Evolutionary conservation across 768 basidiomycete species (phyloP), one percentile per base, ranked within the genome.

Genomic region (Pisolithus tinctorius): DNA sequence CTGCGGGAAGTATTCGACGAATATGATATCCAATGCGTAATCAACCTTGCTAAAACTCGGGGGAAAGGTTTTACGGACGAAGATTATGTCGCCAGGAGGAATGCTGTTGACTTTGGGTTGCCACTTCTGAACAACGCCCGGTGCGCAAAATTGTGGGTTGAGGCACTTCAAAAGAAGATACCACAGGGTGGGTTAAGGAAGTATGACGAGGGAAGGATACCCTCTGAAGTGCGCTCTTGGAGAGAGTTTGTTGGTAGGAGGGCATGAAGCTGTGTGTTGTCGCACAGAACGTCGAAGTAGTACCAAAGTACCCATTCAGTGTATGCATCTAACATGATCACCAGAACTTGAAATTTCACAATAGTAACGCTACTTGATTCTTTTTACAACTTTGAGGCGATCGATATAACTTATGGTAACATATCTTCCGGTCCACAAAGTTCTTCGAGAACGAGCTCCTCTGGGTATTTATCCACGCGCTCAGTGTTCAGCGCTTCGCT

Each of bases 11-110:
- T 95, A 11, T 94, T 91, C 55, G 89, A 92, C 66, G 88, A 95
- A 68, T 87, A 86, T 67, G 90, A 97, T 58, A 95, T 99, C 59
- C 87, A 93, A 62, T 86, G 83, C 44, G 96, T 99, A 40, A 83
- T 98, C 70, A 97, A 98, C 72, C 78, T 99, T 47, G 86, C 95
- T 10, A 82, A 84, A 61, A 71, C 80, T 49, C 84, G 93, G 6
- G 94, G 86, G 31, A 73, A 71, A 39, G 81, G 83, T 59, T 81
- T 84, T 11, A 75, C 82, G 11, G 96, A 98, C 64, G 91, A 97
- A 64, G 93, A 98, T 60, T 99, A 99, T 61, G 94, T 97, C 44
- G 95, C 96, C 49, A 81, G 96, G 64, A 88, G 93, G 57, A 94
- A 94, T 65, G 92, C 93, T 48, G 92, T 95, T 49, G 94, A 98